Conservation (phyloP, 441 rosid genomes). For the Metrosideros polymorpha region DNA sequence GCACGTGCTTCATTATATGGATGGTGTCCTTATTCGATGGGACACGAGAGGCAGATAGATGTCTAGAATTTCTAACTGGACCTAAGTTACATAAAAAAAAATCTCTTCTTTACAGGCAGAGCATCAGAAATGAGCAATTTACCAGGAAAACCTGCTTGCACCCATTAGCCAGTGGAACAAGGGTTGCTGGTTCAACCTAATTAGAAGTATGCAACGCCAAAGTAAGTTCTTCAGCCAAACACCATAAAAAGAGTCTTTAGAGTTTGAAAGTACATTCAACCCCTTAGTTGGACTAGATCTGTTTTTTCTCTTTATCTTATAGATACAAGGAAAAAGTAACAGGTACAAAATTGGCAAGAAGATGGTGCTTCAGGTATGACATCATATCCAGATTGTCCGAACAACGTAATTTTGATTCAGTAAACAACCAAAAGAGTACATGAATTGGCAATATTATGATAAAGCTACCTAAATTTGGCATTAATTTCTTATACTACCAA, state of each 20-base stretch:
- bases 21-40: neutral
- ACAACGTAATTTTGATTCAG: neutral
- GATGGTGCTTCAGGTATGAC: neutral
- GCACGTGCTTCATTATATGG: neutral
- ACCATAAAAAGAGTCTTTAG: neutral
- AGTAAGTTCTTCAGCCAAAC: neutral
- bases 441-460: neutral
- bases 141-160: constrained; percentile 99
- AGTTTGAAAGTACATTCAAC: neutral
- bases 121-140: constrained; percentile 6
- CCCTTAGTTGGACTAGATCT: neutral
- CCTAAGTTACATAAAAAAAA: neutral
- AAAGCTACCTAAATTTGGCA: neutral
- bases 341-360: neutral
- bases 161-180: constrained; percentile 82
- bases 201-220: constrained; percentile 5
- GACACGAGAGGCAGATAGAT: neutral
- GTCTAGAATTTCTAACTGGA: neutral
- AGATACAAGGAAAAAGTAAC: neutral
- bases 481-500: neutral
- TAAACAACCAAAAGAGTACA: neutral
- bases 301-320: neutral
- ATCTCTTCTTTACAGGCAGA: neutral
- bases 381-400: neutral
- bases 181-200: constrained; percentile 97